These are phyloP conservation scores for Sonneratia caseolaris DNA, from an alignment of 345 rosid genomes.

Conservation along the genomic window DNA sequence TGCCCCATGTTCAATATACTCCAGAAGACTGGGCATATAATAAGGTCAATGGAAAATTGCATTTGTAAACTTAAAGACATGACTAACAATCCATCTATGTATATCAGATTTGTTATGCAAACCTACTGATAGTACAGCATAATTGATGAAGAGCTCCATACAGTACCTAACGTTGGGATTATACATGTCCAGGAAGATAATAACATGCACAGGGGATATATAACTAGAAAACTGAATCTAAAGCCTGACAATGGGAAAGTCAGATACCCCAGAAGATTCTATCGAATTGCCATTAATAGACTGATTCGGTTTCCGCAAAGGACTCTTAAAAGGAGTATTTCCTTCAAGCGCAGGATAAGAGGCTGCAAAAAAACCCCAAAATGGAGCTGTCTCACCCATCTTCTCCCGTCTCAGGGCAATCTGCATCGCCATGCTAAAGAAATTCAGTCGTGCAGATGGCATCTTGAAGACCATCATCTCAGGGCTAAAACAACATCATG, in stretches of 20 bases:
- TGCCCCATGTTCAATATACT: background rate
- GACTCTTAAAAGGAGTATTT: background rate
- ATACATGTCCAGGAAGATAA: background rate
- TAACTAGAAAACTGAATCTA: background rate
- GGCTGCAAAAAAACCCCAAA: constrained; percentile 68
- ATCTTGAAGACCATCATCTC: background rate
- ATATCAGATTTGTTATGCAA: background rate
- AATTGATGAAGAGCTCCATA: background rate
- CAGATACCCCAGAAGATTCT: constrained; percentile 1
- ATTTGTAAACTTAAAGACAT: background rate
- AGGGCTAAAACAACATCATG: background rate
- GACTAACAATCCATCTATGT: background rate
- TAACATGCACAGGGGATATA: background rate
- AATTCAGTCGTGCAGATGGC: background rate
- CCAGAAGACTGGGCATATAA: too few relatives aligned
- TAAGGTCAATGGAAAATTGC: background rate
- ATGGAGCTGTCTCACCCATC: constrained; percentile 74
- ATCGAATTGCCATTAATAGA: background rate
- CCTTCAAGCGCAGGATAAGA: constrained; percentile 50
- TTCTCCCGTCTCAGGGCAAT: constrained; percentile 80
- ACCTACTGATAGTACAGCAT: background rate
- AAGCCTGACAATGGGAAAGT: background rate
- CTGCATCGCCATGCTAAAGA: constrained; percentile 16
- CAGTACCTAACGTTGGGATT: background rate
- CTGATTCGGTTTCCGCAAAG: background rate